A percentile compares a stretch with the other conserved stretches of the same genome.
phyloP scores from a whole-genome alignment of 305 asterid species.

The Solanum hybrid region DNA sequence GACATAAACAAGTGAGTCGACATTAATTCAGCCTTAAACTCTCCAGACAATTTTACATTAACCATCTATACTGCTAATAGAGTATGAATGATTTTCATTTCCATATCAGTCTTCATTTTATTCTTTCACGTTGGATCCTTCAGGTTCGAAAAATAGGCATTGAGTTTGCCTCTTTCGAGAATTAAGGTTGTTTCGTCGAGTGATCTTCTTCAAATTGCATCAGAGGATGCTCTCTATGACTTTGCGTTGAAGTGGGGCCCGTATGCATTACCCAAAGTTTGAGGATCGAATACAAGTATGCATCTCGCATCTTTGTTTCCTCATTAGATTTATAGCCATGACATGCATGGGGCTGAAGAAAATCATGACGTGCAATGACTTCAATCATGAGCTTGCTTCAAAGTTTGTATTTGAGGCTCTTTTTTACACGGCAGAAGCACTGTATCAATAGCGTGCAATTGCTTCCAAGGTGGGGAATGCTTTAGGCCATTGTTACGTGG shows the following conservation, averaged over 20 bases:
- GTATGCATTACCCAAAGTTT: constrained; percentile 42
- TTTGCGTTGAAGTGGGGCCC: constrained; percentile 65
- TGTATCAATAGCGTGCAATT: constrained; percentile 47
- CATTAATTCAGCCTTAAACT: too few species aligned
- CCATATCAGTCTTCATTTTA: neutral
- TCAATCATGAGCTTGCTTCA: constrained; percentile 42
- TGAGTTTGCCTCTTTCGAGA: constrained; percentile 70
- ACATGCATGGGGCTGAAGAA: constrained; percentile 59
- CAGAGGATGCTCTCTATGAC: constrained; percentile 77
- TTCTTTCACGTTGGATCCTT: neutral
- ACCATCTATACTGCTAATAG: too few species aligned
- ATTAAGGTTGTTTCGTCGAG: constrained; percentile 58
- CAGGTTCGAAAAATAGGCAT: constrained; percentile 59
- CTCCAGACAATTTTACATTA: too few species aligned
- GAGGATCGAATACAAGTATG: constrained; percentile 57
- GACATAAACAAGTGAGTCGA: too few species aligned
- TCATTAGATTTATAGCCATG: constrained; percentile 75
- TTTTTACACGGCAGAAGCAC: constrained; percentile 69
- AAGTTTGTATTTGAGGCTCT: constrained; percentile 61
- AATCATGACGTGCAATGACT: constrained; percentile 51
- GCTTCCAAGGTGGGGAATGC: constrained; percentile 29
- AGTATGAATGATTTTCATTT: neutral
- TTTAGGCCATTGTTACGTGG: constrained; percentile 33
- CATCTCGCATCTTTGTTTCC: constrained; percentile 43
- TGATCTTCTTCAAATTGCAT: constrained; percentile 64